These are phyloP conservation scores for Lipomyces chichibuensis DNA, from an alignment of 805 yeast species.

Conservation along the genomic window DNA sequence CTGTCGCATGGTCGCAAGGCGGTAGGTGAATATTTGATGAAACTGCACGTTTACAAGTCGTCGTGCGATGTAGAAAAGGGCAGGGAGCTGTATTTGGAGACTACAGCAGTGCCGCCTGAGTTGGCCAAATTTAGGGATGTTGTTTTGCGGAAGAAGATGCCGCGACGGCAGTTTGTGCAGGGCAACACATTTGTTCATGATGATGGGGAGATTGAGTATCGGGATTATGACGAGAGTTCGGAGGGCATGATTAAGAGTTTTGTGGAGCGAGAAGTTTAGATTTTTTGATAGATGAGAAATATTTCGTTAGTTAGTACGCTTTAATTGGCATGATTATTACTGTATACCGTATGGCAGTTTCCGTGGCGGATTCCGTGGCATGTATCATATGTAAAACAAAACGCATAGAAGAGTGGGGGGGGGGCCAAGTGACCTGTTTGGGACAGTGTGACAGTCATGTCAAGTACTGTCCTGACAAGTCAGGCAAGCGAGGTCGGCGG, in stretches of 20 bases:
- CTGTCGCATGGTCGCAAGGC: slow-evolving; percentile 71
- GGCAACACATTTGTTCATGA: slow-evolving; percentile 62
- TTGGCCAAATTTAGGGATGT: slow-evolving; percentile 66
- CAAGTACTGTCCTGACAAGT: no score
- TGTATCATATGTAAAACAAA: no score
- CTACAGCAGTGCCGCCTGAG: slow-evolving; percentile 63
- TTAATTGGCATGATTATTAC: no score
- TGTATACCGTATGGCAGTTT: no score
- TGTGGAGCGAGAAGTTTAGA: slow-evolving; percentile 56
- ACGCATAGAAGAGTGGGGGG: no score
- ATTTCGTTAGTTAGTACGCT: neutral
- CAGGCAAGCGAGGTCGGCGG: no score
- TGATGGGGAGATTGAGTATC: slow-evolving; percentile 54
- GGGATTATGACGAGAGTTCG: slow-evolving; percentile 73
- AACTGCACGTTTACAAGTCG: slow-evolving; percentile 77
- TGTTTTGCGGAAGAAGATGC: slow-evolving; percentile 72
- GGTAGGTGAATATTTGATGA: slow-evolving; percentile 67
- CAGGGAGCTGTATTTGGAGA: slow-evolving; percentile 61
- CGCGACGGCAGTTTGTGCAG: slow-evolving; percentile 83
- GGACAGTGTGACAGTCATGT: no score
- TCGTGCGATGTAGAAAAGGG: slow-evolving; percentile 74
- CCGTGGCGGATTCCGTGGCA: no score
- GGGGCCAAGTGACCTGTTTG: no score
- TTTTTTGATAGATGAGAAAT: no score
- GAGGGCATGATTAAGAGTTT: slow-evolving; percentile 80